Evolutionary conservation across 1,139 yeast genomes (phyloP), one percentile per base, ranked within the genome.

Genomic region (Geotrichum citri-aurantii): DNA sequence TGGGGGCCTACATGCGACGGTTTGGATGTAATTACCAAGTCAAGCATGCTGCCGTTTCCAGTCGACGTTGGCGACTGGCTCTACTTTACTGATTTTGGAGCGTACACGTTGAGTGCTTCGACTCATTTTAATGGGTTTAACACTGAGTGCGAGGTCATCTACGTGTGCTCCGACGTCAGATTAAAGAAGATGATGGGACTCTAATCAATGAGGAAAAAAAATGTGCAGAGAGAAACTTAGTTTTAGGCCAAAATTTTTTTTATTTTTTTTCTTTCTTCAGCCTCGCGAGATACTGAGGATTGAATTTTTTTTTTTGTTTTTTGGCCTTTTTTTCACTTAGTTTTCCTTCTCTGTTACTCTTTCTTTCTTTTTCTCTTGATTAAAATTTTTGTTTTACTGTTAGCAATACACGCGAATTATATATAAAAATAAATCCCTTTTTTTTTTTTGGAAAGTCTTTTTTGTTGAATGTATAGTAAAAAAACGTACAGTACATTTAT

Each of bases 1-100:
- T 93, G 98, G 98, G 99, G 99, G 8, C 99, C 98, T 54, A 93
- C 98, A 24, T 93, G 99, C 75, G 99, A 93, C 73, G 97, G 98
- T 3, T 79, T 93, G 65, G 99, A 93, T 73, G 88, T 96, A 72
- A 83, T 93, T 60, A 74, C 88, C 29, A 73, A 78, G 56, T 78
- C 76, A 48, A 75, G 82, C 61, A 66, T 67, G 54, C 77, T 92
- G 69, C 78, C 84, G 19, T 79, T 80, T 57, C 82, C 84, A 54
- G 84, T 91, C 55, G 77, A 78, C 48, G 86, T 87, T 54, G 98
- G 97, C 17, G 98, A 93, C 72, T 93, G 98, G 98, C 73, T 93
- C 61, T 89, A 85, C 73, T 92, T 93, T 74, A 80, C 85, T 52
- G 79, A 85, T 64, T 75, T 89, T 63, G 99, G 99, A 17, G 98